Percentiles rank a stretch among this genome's conserved stretches.
Conservation (phyloP, 1,139 yeast genomes). For the Keqinozyma sinolaborantium region DNA sequence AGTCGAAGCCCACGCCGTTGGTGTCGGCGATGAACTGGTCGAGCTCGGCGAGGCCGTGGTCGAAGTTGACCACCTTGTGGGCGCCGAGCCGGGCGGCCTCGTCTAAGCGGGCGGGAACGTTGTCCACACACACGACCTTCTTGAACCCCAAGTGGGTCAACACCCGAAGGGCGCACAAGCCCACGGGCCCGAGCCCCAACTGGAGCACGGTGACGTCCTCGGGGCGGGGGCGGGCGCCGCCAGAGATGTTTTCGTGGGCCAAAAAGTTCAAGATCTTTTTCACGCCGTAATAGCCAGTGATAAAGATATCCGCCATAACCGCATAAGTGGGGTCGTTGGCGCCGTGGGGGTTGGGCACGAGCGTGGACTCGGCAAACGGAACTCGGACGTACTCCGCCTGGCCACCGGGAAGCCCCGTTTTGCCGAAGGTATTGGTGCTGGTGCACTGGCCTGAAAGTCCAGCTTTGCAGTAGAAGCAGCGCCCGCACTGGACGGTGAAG, state of each 20-base stretch:
- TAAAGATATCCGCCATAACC: constrained; percentile 64
- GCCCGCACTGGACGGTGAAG: constrained; percentile 55
- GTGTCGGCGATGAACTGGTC: constrained; percentile 20
- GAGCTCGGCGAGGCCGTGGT: constrained; percentile 26
- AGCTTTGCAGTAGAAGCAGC: constrained; percentile 51
- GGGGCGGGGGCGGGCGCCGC: constrained; percentile 13
- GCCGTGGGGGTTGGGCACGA: constrained; percentile 39
- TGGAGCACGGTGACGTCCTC: constrained; percentile 43
- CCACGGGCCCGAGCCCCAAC: constrained; percentile 67
- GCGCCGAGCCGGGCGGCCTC: constrained; percentile 48
- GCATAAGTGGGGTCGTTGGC: constrained; percentile 44
- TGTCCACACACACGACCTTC: constrained; percentile 49
- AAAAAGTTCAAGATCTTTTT: constrained; percentile 45
- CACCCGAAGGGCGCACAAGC: constrained; percentile 50
- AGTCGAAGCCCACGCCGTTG: constrained; percentile 46
- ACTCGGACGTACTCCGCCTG: constrained; percentile 60
- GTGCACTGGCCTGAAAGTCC: constrained; percentile 54
- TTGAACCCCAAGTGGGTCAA: constrained; percentile 45
- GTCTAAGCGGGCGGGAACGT: constrained; percentile 44
- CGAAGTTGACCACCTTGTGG: constrained; percentile 36
- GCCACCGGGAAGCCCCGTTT: constrained; percentile 52
- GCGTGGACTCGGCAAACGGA: constrained; percentile 53
- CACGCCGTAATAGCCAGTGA: constrained; percentile 61
- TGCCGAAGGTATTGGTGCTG: constrained; percentile 52
- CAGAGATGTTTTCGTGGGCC: constrained; percentile 17